phyloP scores from a whole-genome alignment of 768 basidiomycete genomes.

The Boletus pseudopeckii region DNA sequence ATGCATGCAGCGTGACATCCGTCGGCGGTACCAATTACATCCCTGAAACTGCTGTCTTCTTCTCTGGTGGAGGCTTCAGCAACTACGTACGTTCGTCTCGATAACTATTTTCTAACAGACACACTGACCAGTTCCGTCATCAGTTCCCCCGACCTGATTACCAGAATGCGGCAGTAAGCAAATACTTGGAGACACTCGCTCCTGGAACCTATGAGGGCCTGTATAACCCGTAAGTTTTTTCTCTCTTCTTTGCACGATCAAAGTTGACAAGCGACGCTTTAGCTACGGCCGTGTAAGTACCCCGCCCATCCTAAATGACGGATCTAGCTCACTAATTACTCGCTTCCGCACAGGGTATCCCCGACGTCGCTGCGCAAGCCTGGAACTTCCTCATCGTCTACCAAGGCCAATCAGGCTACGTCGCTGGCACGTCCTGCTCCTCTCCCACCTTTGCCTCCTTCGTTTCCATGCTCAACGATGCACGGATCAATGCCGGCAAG shows the following conservation, averaged over 20 bases:
- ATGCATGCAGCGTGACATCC: slow-evolving; percentile 52
- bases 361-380: slow-evolving; percentile 66
- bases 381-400: slow-evolving; percentile 47
- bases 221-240: slow-evolving; percentile 49
- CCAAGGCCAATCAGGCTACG: slow-evolving; percentile 34
- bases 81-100: slow-evolving; percentile 44
- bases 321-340: not conserved
- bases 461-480: slow-evolving; percentile 64
- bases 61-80: slow-evolving; percentile 77
- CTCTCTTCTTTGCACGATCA: not conserved
- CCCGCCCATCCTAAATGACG: no score
- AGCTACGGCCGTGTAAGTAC: slow-evolving; percentile 54
- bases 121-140: not conserved
- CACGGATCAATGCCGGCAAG: slow-evolving; percentile 41
- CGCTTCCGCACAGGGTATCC: slow-evolving; percentile 40
- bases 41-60: slow-evolving; percentile 56
- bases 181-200: slow-evolving; percentile 45
- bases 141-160: slow-evolving; percentile 55
- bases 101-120: not conserved
- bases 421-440: slow-evolving; percentile 65
- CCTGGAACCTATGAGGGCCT: slow-evolving; percentile 52
- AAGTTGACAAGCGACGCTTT: not conserved
- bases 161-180: slow-evolving; percentile 43
- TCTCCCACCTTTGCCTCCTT: slow-evolving; percentile 63
- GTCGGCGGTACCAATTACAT: slow-evolving; percentile 63